Conservation (phyloP, 495 filamentous ascomycete genomes). For the Emericellopsis terricola region DNA sequence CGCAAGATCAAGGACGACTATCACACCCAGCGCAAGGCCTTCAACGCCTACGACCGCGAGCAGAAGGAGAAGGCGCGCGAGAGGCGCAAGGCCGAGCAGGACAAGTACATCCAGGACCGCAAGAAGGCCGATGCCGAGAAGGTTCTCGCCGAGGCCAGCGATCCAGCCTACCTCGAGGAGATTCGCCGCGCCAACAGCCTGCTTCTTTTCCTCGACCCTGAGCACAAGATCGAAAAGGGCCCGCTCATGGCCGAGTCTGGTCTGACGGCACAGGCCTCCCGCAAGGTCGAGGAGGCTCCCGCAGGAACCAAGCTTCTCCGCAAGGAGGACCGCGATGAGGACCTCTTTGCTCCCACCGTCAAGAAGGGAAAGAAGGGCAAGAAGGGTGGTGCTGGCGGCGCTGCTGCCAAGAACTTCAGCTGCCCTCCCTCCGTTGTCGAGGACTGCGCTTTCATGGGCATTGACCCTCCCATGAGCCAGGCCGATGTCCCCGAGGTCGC, state of each 20-base stretch:
- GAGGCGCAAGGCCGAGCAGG: slow-evolving; percentile 41
- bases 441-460: slow-evolving; percentile 62
- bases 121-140: slow-evolving; percentile 73
- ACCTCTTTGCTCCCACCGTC: slow-evolving; percentile 67
- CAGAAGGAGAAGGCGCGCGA: slow-evolving; percentile 46
- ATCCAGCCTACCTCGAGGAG: slow-evolving; percentile 76
- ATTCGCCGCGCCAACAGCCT: slow-evolving; percentile 73
- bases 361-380: slow-evolving; percentile 91
- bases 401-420: slow-evolving; percentile 51
- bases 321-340: slow-evolving; percentile 64
- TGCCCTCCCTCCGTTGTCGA: slow-evolving; percentile 80
- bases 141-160: slow-evolving; percentile 74
- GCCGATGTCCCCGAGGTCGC: slow-evolving; percentile 56
- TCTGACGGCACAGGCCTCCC: slow-evolving; percentile 49
- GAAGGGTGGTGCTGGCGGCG: slow-evolving; percentile 28
- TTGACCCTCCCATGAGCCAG: slow-evolving; percentile 74
- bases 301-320: slow-evolving; percentile 61
- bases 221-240: slow-evolving; percentile 40
- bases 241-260: slow-evolving; percentile 46
- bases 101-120: slow-evolving; percentile 65
- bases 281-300: slow-evolving; percentile 62
- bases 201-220: slow-evolving; percentile 79
- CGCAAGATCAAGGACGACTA: slow-evolving; percentile 75
- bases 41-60: slow-evolving; percentile 64
- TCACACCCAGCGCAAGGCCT: slow-evolving; percentile 58